Evolutionary conservation across 129 eudicot species (phyloP).

Genomic region (Pseudognaphalium luteoalbum): DNA sequence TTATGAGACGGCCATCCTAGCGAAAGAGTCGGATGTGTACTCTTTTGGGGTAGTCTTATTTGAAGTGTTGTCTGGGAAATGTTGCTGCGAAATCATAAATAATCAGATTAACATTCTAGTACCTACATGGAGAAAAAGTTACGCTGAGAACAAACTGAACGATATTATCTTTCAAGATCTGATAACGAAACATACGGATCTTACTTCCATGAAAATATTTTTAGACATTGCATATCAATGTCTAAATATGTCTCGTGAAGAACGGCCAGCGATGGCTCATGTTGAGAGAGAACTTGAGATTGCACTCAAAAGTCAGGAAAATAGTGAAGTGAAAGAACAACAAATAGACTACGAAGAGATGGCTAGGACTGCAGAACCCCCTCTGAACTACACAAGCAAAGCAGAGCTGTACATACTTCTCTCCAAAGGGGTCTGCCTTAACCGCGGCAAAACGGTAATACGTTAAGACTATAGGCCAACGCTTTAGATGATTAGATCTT

Average conservation of each 20-base stretch:
- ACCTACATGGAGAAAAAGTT: conserved; percentile 13
- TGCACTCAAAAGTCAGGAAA: conserved; percentile 1
- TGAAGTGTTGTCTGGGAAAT: background rate
- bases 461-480: too few relatives aligned
- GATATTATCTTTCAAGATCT: conserved; percentile 11
- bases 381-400: too few relatives aligned
- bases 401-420: too few relatives aligned
- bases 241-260: conserved; percentile 9
- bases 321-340: too few relatives aligned
- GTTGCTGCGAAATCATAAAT: background rate
- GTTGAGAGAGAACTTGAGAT: conserved; percentile 18
- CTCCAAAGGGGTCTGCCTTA: too few relatives aligned
- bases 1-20: background rate
- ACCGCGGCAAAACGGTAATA: too few relatives aligned
- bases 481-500: too few relatives aligned
- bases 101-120: background rate
- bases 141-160: background rate
- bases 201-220: conserved; percentile 1
- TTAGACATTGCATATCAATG: conserved; percentile 21
- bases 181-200: background rate
- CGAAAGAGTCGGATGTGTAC: conserved; percentile 17
- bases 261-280: conserved; percentile 20
- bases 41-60: background rate
- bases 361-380: too few relatives aligned
- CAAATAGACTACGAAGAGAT: too few relatives aligned